A percentile compares a stretch with the other conserved stretches of the same genome.
These are phyloP conservation scores for Plenodomus lindquistii DNA, from an alignment of 2,329 filamentous ascomycete genomes.

Conservation along the genomic window DNA sequence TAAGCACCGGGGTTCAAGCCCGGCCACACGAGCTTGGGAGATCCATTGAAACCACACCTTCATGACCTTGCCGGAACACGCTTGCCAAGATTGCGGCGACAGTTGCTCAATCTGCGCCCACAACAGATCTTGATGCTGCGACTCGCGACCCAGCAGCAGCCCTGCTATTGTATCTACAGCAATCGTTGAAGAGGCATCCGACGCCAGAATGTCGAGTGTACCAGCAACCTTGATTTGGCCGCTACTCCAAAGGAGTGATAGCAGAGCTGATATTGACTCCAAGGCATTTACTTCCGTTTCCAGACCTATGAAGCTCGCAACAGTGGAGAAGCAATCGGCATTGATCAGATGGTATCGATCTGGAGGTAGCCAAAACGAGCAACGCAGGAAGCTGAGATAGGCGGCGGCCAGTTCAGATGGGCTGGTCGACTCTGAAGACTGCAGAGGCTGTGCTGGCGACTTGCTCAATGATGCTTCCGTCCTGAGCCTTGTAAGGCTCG, in stretches of 20 bases:
- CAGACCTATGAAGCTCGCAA: conserved; percentile 25
- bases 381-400: conserved; percentile 34
- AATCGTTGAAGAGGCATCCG: background rate
- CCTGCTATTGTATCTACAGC: background rate
- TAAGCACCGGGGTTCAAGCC: conserved; percentile 25
- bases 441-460: too few species aligned
- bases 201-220: background rate
- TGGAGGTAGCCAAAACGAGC: conserved; percentile 35
- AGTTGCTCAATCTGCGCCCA: background rate
- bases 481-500: background rate
- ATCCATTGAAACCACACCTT: conserved; percentile 45
- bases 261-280: conserved; percentile 34
- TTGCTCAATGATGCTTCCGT: background rate
- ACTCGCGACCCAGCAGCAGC: background rate
- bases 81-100: background rate
- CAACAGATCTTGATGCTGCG: background rate
- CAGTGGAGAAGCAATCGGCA: conserved; percentile 11
- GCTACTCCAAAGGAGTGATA: conserved; percentile 14
- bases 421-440: background rate
- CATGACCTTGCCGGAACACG: conserved; percentile 26
- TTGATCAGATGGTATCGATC: conserved; percentile 23
- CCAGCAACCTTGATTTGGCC: background rate
- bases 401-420: conserved; percentile 1
- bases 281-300: conserved; percentile 27
- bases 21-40: conserved; percentile 18